Base-by-base conservation (phyloP, 352 stramenopile genomes). In the Globisporangium apiculatum region DNA sequence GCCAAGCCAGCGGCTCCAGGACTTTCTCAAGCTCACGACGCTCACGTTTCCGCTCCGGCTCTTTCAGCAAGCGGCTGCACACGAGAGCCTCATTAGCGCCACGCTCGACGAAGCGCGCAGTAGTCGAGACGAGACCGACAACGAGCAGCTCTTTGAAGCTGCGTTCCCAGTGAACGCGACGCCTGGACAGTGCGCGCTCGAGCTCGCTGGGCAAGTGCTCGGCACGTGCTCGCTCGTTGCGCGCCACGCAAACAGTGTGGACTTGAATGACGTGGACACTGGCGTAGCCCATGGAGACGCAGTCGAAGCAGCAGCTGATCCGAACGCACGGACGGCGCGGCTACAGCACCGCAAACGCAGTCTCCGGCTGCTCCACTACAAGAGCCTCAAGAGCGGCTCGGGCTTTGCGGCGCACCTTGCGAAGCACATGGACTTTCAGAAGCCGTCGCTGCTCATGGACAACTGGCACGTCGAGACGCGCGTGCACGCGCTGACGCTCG, bases 401-500 rank as follows among this genome's bases (percentile, higher is more conserved):
- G 81, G 81, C 1, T 89, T 91, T 49, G 76, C 79, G 10, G 77
- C 79, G 5, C 82, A 91, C 48, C 65, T 91, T 36, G 81, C 82
- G 5, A 87, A 87, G 58, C 78, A 79, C 24, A 65, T 87, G 3
- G 78, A 70, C 36, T 79, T 79, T 40, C 68, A 78, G 17, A 87
- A 83, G 37, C 72, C 72, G 0, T 79, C 76, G 2, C 69, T 79
- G 64, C 57, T 89, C 36, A 84, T 80, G 24, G 75, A 91, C 18
- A 86, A 62, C 42, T 92, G 83, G 83, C 75, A 74, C 50, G 83
- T 92, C 10, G 78, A 88, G 57, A 86, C 76, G 0, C 84, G 77
- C 31, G 77, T 88, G 66, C 64, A 72, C 40, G 73, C 70, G 17
- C 68, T 86, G 41, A 74, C 68, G 12, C 41, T 80, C 5, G 66